Base-by-base conservation (phyloP, 495 filamentous ascomycete species). In the Hypoxylon trugodes region DNA sequence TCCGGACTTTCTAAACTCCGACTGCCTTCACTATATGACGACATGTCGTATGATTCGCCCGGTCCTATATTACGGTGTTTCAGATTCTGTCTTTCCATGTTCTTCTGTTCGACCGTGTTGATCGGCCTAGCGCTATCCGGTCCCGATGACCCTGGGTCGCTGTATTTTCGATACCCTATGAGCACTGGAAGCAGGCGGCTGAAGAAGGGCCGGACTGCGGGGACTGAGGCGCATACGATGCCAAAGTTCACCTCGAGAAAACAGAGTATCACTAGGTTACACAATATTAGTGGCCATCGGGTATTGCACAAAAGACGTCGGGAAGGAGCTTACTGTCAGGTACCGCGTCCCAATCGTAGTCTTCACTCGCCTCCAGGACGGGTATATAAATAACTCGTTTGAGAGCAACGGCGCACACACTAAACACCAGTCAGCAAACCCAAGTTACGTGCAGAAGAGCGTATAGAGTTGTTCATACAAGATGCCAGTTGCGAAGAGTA, bases 171-270 rank as follows among this genome's bases (percentile, higher is more conserved):
- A n/a, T 60, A 61, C 7, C 53, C 48, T 12, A 81, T 65, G 19
- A 79, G 35, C 12, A 65, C 38, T 2, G 81, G 80, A 45, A 78
- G 71, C 15, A 67, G 61, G 1, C 61, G 38, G 26, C 66, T 71
- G 49, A 80, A 70, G 12, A 82, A 54, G 0, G 75, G 75, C 6
- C 76, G 77, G 16, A 84, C 63, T 1, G 81, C 80, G 4, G 81
- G 77, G 2, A 81, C 74, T 35, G 76, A 81, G 9, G 82, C 80
- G 53, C 82, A 84, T 7, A 80, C 59, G 33, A 86, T 82, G 1
- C 75, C 81, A 18, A 80, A 64, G 9, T 79, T 80, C 32, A 83
- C 74, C 48, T 85, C 82, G 52, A 84, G 74, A 9, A 81, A 76
- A 35, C 77, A 81, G 76, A 81, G 84, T 16, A 77, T 74, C 52